phyloP scores from a whole-genome alignment of 1,284 basidiomycete species.

The Chiua sp. region DNA sequence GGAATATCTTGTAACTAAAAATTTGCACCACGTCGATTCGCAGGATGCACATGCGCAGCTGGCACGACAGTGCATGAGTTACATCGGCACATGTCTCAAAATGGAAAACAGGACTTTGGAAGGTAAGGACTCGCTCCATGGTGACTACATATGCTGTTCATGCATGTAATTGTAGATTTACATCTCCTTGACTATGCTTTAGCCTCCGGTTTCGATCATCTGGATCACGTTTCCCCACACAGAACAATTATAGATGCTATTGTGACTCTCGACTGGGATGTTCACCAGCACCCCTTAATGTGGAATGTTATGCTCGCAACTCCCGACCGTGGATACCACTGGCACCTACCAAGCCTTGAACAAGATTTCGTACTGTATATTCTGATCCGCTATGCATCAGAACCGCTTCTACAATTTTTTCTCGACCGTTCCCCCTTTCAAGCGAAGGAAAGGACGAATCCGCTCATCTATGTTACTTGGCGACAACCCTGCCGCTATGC shows the following conservation, averaged over 20 bases:
- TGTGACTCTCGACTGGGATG: background rate
- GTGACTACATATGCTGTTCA: too few species aligned
- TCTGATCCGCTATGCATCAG: constrained; percentile 8
- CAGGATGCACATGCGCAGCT: background rate
- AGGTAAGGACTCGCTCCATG: background rate
- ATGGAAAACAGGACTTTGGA: background rate
- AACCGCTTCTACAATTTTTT: background rate
- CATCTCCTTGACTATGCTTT: background rate
- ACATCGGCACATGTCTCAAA: background rate
- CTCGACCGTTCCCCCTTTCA: background rate
- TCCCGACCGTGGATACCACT: background rate
- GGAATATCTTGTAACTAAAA: background rate
- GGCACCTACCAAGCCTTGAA: background rate
- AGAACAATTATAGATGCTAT: background rate
- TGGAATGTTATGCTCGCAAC: background rate
- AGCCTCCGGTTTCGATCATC: background rate
- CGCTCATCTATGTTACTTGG: constrained; percentile 11
- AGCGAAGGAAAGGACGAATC: constrained; percentile 14
- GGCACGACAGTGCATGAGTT: constrained; percentile 9
- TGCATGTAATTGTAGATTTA: background rate
- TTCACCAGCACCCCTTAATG: background rate
- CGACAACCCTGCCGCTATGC: constrained; percentile 5
- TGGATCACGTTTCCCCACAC: background rate
- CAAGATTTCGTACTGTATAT: background rate
- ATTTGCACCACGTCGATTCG: background rate